Conservation (phyloP, 2,329 filamentous ascomycete species). For the Lasiodiplodia hormozganensis region DNA sequence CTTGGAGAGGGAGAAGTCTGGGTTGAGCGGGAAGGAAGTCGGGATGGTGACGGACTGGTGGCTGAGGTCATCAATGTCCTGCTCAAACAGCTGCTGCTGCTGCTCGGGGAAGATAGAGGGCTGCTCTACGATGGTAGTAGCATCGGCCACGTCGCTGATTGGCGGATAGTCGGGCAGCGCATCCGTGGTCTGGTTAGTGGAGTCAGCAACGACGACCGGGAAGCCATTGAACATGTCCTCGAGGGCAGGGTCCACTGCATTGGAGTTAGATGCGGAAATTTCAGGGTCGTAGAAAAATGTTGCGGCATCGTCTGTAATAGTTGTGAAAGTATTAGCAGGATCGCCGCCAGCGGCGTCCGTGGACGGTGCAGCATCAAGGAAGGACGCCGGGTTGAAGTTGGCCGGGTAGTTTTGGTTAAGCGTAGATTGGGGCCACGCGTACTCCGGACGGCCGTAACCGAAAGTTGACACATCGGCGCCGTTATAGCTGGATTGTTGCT, state of each 20-base stretch:
- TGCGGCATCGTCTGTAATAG: too few species aligned
- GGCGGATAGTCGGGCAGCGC: not conserved
- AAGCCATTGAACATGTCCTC: not conserved
- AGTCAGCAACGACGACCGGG: not conserved
- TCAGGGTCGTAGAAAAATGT: too few species aligned
- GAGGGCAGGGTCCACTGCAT: not conserved
- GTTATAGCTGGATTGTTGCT: not conserved
- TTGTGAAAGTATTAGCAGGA: not conserved
- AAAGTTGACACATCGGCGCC: not conserved
- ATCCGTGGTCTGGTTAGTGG: not conserved
- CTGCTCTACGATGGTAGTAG: not conserved
- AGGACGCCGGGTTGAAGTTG: not conserved
- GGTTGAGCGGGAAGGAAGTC: not conserved
- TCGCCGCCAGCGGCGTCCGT: not conserved
- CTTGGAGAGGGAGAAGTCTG: constrained; percentile 3
- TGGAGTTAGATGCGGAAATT: too few species aligned
- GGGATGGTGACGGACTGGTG: not conserved
- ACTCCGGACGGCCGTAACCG: not conserved
- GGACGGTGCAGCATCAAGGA: not conserved
- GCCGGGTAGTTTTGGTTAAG: not conserved
- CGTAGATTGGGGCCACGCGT: constrained; percentile 23
- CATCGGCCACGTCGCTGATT: not conserved
- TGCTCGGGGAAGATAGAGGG: not conserved
- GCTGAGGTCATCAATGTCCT: not conserved
- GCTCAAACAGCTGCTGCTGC: not conserved